Evolutionary conservation across 306 rosid genomes (phyloP).

Genomic region (Bauhinia variegata): DNA sequence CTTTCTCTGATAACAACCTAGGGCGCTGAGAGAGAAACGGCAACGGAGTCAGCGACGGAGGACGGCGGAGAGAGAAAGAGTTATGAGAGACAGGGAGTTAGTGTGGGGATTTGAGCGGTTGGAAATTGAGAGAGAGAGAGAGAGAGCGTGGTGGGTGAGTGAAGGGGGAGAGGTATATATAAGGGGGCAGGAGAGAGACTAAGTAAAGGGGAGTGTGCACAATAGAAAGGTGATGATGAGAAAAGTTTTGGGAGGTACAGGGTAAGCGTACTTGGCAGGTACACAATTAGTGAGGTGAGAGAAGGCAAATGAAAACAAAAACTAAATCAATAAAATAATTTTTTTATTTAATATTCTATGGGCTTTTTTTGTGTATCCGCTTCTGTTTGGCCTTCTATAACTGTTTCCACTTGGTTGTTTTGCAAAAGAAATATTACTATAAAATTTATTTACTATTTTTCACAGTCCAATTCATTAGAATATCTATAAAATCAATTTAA

Average conservation of each 20-base stretch:
- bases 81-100: background rate
- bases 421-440: too few relatives aligned
- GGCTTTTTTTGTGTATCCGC: too few relatives aligned
- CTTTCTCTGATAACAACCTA: background rate
- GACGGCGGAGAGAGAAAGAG: background rate
- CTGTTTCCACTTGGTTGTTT: too few relatives aligned
- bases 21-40: too few relatives aligned
- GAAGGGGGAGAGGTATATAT: slow-evolving; percentile 23
- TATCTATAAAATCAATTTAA: too few relatives aligned
- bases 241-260: slow-evolving; percentile 79
- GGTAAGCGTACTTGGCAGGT: slow-evolving; percentile 95
- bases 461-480: too few relatives aligned
- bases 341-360: too few relatives aligned
- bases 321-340: background rate
- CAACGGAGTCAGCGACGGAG: background rate
- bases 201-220: slow-evolving; percentile 30
- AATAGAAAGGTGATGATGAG: slow-evolving; percentile 74
- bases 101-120: background rate
- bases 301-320: background rate
- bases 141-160: slow-evolving; percentile 37
- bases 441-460: too few relatives aligned
- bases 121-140: background rate
- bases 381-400: too few relatives aligned
- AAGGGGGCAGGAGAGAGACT: slow-evolving; percentile 25
- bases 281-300: slow-evolving; percentile 48